A percentile compares a stretch with the other conserved stretches of the same genome.
phyloP scores from a whole-genome alignment of 2,329 filamentous ascomycete genomes.

The Hypoxylon sp. region DNA sequence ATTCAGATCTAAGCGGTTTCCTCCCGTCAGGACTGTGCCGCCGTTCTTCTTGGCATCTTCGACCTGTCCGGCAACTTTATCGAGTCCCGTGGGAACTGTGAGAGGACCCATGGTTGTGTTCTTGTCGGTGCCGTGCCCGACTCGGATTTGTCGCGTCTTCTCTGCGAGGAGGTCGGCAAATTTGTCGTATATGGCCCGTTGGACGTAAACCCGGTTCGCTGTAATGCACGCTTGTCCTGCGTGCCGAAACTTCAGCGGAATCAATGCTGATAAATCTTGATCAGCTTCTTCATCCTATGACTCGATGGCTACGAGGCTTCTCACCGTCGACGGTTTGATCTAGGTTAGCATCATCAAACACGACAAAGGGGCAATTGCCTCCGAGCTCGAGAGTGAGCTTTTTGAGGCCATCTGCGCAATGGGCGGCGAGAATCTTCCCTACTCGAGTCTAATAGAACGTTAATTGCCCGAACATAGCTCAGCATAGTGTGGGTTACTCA shows the following conservation, averaged over 20 bases:
- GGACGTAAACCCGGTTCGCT: slow-evolving; percentile 76
- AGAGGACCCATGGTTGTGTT: slow-evolving; percentile 73
- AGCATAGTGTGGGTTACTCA: slow-evolving; percentile 25
- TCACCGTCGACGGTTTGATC: slow-evolving; percentile 69
- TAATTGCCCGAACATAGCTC: not conserved
- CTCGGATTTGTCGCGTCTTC: slow-evolving; percentile 67
- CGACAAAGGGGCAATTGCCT: slow-evolving; percentile 77
- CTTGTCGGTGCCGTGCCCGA: slow-evolving; percentile 73
- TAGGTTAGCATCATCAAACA: slow-evolving; percentile 78
- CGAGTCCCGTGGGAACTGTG: slow-evolving; percentile 68
- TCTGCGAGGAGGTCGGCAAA: slow-evolving; percentile 70
- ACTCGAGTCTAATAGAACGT: slow-evolving; percentile 69
- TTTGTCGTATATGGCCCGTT: slow-evolving; percentile 72
- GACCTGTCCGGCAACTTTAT: slow-evolving; percentile 72
- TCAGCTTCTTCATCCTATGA: not conserved
- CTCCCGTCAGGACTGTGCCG: slow-evolving; percentile 73
- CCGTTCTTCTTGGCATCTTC: slow-evolving; percentile 75
- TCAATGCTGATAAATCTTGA: slow-evolving; percentile 46
- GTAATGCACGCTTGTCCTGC: slow-evolving; percentile 77
- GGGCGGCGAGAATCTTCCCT: slow-evolving; percentile 75
- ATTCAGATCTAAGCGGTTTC: slow-evolving; percentile 59
- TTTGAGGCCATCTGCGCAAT: slow-evolving; percentile 76
- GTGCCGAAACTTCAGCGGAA: slow-evolving; percentile 62
- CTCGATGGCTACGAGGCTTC: not conserved
- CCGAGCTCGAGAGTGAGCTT: slow-evolving; percentile 79